Conservation (phyloP, 164 flowering plant genomes). For the Liquidambar formosana region DNA sequence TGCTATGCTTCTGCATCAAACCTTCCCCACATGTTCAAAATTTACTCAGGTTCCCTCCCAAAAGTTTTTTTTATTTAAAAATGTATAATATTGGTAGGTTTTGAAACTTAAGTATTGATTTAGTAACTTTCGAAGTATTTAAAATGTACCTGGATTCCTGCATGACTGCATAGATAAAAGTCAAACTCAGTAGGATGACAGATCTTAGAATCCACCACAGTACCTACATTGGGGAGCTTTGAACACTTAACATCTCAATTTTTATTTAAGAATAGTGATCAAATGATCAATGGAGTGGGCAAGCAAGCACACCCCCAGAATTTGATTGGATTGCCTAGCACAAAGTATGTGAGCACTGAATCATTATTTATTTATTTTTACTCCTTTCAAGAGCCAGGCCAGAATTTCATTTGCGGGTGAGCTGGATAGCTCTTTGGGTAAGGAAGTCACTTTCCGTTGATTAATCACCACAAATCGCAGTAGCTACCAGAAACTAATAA, state of each 20-base stretch:
- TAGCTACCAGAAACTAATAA: not conserved
- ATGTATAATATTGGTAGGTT: not conserved
- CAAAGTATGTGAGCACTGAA: not conserved
- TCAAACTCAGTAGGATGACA: slow-evolving; percentile 73
- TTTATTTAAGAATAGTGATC: not conserved
- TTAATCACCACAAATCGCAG: not conserved
- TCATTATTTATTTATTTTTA: too few relatives aligned
- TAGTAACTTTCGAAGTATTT: not conserved
- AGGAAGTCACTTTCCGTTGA: not conserved
- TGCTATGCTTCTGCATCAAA: not conserved
- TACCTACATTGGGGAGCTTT: slow-evolving; percentile 34
- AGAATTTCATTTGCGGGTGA: not conserved
- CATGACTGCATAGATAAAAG: slow-evolving; percentile 67
- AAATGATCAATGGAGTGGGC: not conserved
- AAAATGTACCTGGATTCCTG: slow-evolving; percentile 55
- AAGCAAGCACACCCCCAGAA: not conserved
- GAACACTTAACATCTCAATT: too few relatives aligned
- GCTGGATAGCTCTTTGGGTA: not conserved
- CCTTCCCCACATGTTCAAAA: not conserved
- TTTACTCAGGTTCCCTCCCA: not conserved
- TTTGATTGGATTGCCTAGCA: not conserved
- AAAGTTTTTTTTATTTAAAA: too few relatives aligned
- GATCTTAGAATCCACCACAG: slow-evolving; percentile 65
- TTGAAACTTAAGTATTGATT: too few relatives aligned
- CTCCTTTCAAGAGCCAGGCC: too few relatives aligned